Evolutionary conservation across 2,329 filamentous ascomycete species (phyloP).

Genomic region (Lecanicillium sp.): DNA sequence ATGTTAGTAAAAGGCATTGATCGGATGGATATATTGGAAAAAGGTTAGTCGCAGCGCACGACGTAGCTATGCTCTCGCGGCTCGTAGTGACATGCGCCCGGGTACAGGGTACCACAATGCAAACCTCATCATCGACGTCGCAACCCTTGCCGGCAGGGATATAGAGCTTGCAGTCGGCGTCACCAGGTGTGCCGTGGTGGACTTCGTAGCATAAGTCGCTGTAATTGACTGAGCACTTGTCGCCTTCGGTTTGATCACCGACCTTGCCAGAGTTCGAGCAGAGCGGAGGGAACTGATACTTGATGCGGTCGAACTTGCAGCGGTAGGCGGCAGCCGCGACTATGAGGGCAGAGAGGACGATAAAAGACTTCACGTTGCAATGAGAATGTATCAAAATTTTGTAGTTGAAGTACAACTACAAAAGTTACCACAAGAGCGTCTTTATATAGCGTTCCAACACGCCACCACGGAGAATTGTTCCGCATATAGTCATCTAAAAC

Average conservation of each 20-base stretch:
- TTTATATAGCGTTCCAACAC: no score
- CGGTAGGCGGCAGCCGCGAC: background rate
- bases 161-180: slow-evolving; percentile 3
- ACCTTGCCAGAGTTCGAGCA: slow-evolving; percentile 6
- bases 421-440: no score
- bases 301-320: slow-evolving; percentile 9
- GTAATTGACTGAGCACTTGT: slow-evolving; percentile 4
- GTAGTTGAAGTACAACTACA: no score
- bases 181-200: slow-evolving; percentile 5
- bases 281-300: slow-evolving; percentile 5
- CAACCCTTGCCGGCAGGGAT: slow-evolving; percentile 4
- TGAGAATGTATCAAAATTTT: no score
- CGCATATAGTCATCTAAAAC: no score
- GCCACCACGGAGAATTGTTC: no score
- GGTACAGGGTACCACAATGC: slow-evolving; percentile 1
- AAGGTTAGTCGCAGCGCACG: slow-evolving; percentile 1
- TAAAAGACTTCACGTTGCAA: background rate
- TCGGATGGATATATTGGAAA: no score
- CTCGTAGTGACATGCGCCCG: slow-evolving; percentile 2
- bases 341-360: background rate
- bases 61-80: slow-evolving; percentile 3
- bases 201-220: slow-evolving; percentile 7
- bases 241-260: slow-evolving; percentile 1
- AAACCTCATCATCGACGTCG: slow-evolving; percentile 1
- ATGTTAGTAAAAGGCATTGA: no score